Conservation (phyloP, 2,329 filamentous ascomycete species). For the Diaporthe sp. region DNA sequence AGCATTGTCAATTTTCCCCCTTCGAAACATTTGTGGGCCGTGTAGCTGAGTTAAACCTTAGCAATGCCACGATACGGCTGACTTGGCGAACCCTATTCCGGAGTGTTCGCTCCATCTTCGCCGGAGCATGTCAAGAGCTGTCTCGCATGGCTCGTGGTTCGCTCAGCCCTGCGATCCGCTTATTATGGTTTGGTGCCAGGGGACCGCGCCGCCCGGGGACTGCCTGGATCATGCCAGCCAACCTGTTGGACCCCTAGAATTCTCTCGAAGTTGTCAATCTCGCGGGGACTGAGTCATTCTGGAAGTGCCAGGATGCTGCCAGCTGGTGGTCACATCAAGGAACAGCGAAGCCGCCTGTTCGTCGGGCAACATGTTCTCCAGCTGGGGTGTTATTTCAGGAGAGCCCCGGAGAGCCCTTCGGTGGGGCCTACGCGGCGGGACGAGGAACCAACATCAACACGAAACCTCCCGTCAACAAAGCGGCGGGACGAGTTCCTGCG, state of each 20-base stretch:
- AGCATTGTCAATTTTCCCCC: not conserved
- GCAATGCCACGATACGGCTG: conserved; percentile 2
- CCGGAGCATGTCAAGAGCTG: conserved; percentile 9
- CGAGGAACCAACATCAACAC: conserved; percentile 20
- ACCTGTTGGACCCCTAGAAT: conserved; percentile 8
- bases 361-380: not conserved
- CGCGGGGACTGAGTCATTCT: conserved; percentile 6
- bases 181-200: conserved; percentile 23
- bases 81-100: conserved; percentile 25
- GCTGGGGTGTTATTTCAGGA: conserved; percentile 20
- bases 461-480: conserved; percentile 20
- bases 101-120: not conserved
- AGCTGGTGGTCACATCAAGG: not conserved
- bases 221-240: conserved; percentile 21
- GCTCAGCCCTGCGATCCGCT: conserved; percentile 30
- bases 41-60: not conserved
- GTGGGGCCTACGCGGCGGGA: not conserved
- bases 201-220: not conserved
- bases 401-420: not conserved
- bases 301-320: not conserved
- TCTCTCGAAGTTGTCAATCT: not conserved
- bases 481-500: conserved; percentile 18
- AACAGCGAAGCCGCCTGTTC: conserved; percentile 21
- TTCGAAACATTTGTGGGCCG: conserved; percentile 13
- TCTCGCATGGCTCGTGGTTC: conserved; percentile 11